These are phyloP conservation scores for Gamarada debralockiae DNA, from an alignment of 495 filamentous ascomycete species.

Conservation along the genomic window DNA sequence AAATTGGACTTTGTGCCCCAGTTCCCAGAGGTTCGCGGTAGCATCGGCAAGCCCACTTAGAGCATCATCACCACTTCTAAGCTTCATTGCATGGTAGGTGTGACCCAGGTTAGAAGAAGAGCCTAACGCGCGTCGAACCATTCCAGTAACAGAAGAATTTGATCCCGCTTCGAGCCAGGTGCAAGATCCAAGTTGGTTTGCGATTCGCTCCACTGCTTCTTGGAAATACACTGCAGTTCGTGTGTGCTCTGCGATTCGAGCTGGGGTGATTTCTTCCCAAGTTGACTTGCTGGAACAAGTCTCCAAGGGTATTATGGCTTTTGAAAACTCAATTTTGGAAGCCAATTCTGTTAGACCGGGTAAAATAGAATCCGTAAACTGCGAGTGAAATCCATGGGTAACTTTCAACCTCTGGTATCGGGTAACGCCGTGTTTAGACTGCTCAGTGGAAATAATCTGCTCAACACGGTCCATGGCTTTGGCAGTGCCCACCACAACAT, in stretches of 20 bases:
- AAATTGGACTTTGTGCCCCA: conserved; percentile 16
- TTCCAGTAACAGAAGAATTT: conserved; percentile 26
- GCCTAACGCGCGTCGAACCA: not conserved
- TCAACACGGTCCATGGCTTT: conserved; percentile 22
- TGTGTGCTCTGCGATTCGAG: conserved; percentile 26
- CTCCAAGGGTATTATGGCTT: not conserved
- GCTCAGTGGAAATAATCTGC: too few relatives aligned
- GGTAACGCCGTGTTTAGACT: conserved; percentile 6
- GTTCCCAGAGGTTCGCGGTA: conserved; percentile 25
- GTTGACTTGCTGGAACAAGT: not conserved
- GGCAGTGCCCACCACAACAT: conserved; percentile 29
- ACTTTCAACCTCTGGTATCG: conserved; percentile 28
- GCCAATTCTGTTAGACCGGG: conserved; percentile 25
- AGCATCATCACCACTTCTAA: conserved; percentile 23
- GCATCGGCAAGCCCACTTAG: conserved; percentile 18
- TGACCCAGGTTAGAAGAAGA: not conserved
- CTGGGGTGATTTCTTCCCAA: not conserved
- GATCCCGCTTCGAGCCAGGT: conserved; percentile 40
- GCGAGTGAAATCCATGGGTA: conserved; percentile 44
- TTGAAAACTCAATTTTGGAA: not conserved
- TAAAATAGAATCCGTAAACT: conserved; percentile 33
- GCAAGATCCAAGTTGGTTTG: conserved; percentile 7
- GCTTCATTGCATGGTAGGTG: not conserved
- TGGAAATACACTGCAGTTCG: conserved; percentile 40
- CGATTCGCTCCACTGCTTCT: conserved; percentile 32